These are phyloP conservation scores for Aspergillus unguis DNA, from an alignment of 2,329 filamentous ascomycete genomes.

Conservation along the genomic window DNA sequence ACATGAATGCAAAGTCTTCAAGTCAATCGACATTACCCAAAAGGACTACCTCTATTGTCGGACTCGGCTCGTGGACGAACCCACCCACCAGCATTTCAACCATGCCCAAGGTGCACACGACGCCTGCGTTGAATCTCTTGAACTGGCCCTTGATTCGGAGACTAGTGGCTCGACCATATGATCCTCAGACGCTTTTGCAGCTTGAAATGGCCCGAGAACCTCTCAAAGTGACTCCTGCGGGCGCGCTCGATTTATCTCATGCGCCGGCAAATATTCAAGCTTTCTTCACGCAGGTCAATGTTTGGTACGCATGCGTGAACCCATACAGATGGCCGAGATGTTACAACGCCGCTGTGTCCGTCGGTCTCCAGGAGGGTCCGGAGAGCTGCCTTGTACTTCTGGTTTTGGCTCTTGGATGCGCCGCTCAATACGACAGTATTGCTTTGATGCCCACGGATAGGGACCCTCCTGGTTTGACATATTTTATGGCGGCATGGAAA, in stretches of 20 bases:
- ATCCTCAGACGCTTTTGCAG: conserved; percentile 76
- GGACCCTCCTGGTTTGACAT: conserved; percentile 71
- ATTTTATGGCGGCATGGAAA: conserved; percentile 77
- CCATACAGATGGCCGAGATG: conserved; percentile 75
- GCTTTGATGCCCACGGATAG: conserved; percentile 66
- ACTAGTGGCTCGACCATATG: conserved; percentile 71
- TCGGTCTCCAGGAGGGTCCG: conserved; percentile 72
- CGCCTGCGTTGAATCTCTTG: conserved; percentile 64
- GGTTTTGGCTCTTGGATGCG: conserved; percentile 73
- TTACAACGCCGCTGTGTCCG: conserved; percentile 70
- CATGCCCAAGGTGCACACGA: conserved; percentile 82
- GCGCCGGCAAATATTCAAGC: conserved; percentile 71
- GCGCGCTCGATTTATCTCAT: conserved; percentile 70
- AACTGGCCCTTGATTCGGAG: conserved; percentile 77
- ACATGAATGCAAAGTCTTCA: conserved; percentile 41
- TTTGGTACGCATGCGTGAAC: conserved; percentile 84
- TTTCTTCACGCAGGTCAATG: conserved; percentile 76
- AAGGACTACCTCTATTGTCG: conserved; percentile 57
- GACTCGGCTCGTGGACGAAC: conserved; percentile 69
- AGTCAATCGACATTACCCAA: conserved; percentile 13
- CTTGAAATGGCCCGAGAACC: conserved; percentile 76
- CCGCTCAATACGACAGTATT: conserved; percentile 72
- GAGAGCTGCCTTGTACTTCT: conserved; percentile 80
- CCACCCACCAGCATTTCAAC: conserved; percentile 68
- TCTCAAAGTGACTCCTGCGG: conserved; percentile 56